Conservation (phyloP, 305 asterid genomes). For the Fraxinus greggii region DNA sequence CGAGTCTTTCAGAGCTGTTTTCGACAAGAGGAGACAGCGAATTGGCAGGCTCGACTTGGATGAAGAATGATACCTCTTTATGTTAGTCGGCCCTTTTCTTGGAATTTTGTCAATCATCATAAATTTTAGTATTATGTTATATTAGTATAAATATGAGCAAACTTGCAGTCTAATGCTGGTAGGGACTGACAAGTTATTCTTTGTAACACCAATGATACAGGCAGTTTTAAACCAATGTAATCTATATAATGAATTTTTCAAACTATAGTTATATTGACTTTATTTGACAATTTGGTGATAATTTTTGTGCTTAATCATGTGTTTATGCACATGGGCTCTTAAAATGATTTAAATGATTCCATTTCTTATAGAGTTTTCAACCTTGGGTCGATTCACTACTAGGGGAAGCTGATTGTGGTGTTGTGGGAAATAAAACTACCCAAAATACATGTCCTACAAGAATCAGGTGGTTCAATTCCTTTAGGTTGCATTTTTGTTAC, state of each 20-base stretch:
- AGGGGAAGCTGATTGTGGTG: background rate
- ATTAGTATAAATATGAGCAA: conserved; percentile 1
- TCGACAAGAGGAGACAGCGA: conserved; percentile 72
- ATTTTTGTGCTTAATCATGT: background rate
- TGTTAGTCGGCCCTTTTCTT: background rate
- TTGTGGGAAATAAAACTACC: too few species aligned
- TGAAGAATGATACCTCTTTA: conserved; percentile 29
- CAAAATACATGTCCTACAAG: too few species aligned
- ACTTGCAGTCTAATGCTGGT: background rate
- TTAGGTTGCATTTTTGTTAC: background rate
- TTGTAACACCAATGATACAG: background rate
- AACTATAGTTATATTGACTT: background rate
- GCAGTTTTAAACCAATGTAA: background rate
- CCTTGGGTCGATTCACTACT: background rate
- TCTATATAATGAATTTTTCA: background rate
- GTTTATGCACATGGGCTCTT: background rate
- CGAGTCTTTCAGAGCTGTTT: conserved; percentile 79
- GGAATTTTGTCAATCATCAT: background rate
- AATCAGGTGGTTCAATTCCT: too few species aligned
- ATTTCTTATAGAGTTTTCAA: background rate
- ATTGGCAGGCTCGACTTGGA: conserved; percentile 43
- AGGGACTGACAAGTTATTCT: background rate
- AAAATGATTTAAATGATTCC: background rate
- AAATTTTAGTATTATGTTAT: background rate
- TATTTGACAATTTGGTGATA: background rate